Conservation (phyloP, 805 yeast genomes). For the Blastobotrys muscicola region DNA sequence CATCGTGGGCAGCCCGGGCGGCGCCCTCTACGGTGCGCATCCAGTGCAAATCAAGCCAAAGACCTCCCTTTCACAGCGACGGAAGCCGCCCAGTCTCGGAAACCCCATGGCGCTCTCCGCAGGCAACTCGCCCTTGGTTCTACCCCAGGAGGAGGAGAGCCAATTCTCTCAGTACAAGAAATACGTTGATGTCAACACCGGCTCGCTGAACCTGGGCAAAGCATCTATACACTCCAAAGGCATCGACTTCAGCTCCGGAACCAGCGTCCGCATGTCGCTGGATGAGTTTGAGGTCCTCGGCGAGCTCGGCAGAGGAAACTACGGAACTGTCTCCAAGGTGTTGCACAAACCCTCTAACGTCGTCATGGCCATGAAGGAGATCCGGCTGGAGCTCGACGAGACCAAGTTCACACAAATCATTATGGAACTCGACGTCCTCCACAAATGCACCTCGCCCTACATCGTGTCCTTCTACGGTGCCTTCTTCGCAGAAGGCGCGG, state of each 20-base stretch:
- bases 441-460: slow-evolving; percentile 80
- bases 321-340: slow-evolving; percentile 92
- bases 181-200: slow-evolving; percentile 85
- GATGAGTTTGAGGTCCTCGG: slow-evolving; percentile 65
- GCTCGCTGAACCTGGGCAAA: slow-evolving; percentile 87
- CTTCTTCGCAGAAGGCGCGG: slow-evolving; percentile 94
- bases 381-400: slow-evolving; percentile 85
- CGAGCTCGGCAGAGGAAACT: slow-evolving; percentile 91
- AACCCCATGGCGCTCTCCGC: slow-evolving; percentile 15
- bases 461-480: slow-evolving; percentile 98
- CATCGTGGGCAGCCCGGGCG: not conserved
- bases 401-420: slow-evolving; percentile 87
- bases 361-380: slow-evolving; percentile 96
- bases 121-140: slow-evolving; percentile 6
- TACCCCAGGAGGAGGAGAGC: not conserved
- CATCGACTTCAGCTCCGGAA: slow-evolving; percentile 80
- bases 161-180: slow-evolving; percentile 72
- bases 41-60: slow-evolving; percentile 15
- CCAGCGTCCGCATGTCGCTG: slow-evolving; percentile 74
- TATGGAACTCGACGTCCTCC: slow-evolving; percentile 92
- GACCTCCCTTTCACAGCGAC: slow-evolving; percentile 28
- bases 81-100: slow-evolving; percentile 22
- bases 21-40: slow-evolving; percentile 8
- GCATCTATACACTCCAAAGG: slow-evolving; percentile 89
- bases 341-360: slow-evolving; percentile 88